A percentile compares a stretch with the other conserved stretches of the same genome.
Evolutionary conservation across 495 filamentous ascomycete species (phyloP).

Genomic region (Pyronema domesticum): DNA sequence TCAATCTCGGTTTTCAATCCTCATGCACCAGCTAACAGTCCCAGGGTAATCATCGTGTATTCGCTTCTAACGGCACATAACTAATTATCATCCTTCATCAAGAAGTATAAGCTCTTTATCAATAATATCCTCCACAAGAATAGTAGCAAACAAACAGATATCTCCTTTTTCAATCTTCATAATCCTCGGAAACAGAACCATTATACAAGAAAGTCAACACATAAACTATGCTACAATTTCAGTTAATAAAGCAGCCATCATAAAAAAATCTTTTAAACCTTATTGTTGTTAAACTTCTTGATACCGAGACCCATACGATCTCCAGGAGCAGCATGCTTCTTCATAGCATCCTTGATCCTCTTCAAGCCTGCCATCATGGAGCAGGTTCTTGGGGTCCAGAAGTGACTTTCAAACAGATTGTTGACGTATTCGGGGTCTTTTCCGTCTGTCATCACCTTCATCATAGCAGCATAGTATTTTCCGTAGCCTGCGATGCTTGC

Average conservation of each 20-base stretch:
- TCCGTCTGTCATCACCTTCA: conserved; percentile 6
- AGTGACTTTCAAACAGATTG: conserved; percentile 1
- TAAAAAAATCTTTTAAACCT: neutral
- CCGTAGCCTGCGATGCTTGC: conserved; percentile 3
- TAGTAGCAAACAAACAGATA: neutral
- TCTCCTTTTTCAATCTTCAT: neutral
- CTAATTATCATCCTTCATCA: too few species aligned
- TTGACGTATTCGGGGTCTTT: conserved; percentile 6
- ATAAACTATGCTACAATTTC: neutral
- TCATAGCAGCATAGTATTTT: conserved; percentile 3
- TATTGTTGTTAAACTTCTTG: neutral
- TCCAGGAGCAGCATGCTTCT: conserved; percentile 4
- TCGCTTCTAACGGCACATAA: too few species aligned
- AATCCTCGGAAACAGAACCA: neutral
- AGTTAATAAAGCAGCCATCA: neutral
- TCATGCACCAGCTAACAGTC: too few species aligned
- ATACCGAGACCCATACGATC: neutral
- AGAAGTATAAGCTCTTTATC: too few species aligned
- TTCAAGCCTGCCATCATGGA: conserved; percentile 3
- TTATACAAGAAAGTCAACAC: neutral
- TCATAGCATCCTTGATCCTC: conserved; percentile 3
- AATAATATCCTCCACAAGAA: too few species aligned
- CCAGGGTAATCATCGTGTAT: too few species aligned
- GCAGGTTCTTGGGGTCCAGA: neutral
- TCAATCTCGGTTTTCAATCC: too few species aligned